Conservation (phyloP, 2,329 filamentous ascomycete genomes). For the Aspergillus sp. region DNA sequence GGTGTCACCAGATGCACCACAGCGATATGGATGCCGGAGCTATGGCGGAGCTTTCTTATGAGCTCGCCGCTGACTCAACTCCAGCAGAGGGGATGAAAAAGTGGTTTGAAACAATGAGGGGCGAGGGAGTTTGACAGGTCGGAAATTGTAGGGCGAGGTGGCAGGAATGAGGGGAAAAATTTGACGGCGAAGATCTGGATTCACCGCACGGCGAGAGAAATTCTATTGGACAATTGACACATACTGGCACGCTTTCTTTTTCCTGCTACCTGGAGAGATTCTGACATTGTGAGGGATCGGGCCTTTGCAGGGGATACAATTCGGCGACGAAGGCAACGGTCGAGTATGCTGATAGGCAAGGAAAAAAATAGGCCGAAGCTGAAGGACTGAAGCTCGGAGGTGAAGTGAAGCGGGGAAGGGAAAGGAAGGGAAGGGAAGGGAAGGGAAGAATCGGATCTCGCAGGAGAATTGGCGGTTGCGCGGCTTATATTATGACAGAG, state of each 20-base stretch:
- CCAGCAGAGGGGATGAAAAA: neutral
- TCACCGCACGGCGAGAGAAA: neutral
- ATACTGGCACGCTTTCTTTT: slow-evolving; percentile 43
- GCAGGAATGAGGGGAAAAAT: slow-evolving; percentile 11
- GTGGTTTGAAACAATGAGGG: neutral
- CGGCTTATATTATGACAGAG: neutral
- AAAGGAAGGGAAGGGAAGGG: neutral
- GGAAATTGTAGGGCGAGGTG: neutral
- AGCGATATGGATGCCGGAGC: neutral
- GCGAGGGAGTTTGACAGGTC: neutral
- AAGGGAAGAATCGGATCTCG: neutral
- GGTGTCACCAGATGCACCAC: neutral
- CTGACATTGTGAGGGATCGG: slow-evolving; percentile 30
- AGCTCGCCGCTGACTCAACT: neutral
- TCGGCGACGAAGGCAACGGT: neutral
- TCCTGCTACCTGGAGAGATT: slow-evolving; percentile 30
- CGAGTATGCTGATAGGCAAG: neutral
- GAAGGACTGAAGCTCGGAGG: neutral
- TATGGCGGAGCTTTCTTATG: neutral
- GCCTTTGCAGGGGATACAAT: neutral
- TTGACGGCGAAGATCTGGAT: neutral
- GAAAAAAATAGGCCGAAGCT: neutral
- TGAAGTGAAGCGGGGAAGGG: neutral
- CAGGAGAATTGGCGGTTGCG: neutral
- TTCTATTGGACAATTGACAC: slow-evolving; percentile 21